Evolutionary conservation across 495 filamentous ascomycete genomes (phyloP).

Genomic region (Pseudoneurospora amorphoporcata): DNA sequence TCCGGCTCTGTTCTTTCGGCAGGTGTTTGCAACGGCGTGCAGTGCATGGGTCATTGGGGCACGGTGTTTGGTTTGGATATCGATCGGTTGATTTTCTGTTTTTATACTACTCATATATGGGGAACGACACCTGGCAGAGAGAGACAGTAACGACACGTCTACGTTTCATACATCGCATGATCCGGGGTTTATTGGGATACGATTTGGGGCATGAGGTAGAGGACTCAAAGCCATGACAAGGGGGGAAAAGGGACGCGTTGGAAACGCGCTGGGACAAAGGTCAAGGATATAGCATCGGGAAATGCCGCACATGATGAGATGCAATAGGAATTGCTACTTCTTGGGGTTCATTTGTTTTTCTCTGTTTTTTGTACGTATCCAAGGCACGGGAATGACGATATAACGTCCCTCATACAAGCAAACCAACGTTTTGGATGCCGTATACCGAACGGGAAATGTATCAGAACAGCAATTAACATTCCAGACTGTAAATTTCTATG

Average conservation of each 20-base stretch:
- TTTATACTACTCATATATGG: slow-evolving; percentile 13
- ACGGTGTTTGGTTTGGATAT: neutral
- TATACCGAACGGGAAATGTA: neutral
- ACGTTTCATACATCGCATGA: neutral
- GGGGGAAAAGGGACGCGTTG: neutral
- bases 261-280: neutral
- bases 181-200: neutral
- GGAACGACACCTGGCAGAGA: slow-evolving; percentile 9
- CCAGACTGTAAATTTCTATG: neutral
- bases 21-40: neutral
- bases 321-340: neutral
- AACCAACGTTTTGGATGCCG: neutral
- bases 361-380: neutral
- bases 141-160: slow-evolving; percentile 19
- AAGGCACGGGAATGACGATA: neutral
- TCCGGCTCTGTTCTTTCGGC: neutral
- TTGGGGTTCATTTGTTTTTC: neutral
- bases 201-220: neutral
- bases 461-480: neutral
- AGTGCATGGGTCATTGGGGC: neutral
- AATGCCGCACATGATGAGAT: neutral
- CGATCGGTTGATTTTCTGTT: neutral
- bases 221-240: neutral
- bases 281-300: neutral
- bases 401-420: neutral